Conservation (phyloP, 148 eudicot genomes). For the Silene conica region DNA sequence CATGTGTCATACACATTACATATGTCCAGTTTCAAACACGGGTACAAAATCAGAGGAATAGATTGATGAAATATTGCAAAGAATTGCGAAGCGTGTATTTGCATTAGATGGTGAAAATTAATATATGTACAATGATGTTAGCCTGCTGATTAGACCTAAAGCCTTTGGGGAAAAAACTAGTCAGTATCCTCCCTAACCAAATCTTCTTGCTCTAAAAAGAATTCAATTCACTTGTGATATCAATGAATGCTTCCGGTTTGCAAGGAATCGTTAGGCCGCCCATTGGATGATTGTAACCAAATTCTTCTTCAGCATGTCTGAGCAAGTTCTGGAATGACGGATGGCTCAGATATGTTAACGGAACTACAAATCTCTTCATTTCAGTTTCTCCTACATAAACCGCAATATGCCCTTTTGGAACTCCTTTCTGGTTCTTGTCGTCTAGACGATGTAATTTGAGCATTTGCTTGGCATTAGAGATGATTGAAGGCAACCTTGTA, state of each 20-base stretch:
- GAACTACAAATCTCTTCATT: slow-evolving; percentile 50
- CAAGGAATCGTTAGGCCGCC: slow-evolving; percentile 64
- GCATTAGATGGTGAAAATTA: no score
- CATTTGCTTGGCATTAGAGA: slow-evolving; percentile 24
- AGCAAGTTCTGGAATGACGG: slow-evolving; percentile 49
- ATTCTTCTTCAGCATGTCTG: slow-evolving; percentile 47
- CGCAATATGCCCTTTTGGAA: slow-evolving; percentile 55
- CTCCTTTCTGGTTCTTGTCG: slow-evolving; percentile 23
- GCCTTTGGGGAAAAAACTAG: no score
- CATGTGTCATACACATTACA: no score
- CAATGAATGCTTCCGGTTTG: slow-evolving; percentile 39
- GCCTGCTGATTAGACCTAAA: no score
- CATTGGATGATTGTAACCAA: slow-evolving; percentile 47
- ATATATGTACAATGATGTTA: no score
- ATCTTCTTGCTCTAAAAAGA: slow-evolving; percentile 11
- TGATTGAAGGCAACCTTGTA: slow-evolving; percentile 18
- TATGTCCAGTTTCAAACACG: no score
- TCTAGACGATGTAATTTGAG: slow-evolving; percentile 14
- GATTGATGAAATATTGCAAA: no score
- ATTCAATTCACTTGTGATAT: slow-evolving; percentile 27
- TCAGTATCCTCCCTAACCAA: background rate
- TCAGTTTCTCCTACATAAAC: slow-evolving; percentile 55
- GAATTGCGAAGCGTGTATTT: no score
- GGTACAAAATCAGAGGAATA: no score
- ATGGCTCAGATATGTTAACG: slow-evolving; percentile 47